Conservation (phyloP, 179 eudicot genomes). For the Spinacia oleracea region DNA sequence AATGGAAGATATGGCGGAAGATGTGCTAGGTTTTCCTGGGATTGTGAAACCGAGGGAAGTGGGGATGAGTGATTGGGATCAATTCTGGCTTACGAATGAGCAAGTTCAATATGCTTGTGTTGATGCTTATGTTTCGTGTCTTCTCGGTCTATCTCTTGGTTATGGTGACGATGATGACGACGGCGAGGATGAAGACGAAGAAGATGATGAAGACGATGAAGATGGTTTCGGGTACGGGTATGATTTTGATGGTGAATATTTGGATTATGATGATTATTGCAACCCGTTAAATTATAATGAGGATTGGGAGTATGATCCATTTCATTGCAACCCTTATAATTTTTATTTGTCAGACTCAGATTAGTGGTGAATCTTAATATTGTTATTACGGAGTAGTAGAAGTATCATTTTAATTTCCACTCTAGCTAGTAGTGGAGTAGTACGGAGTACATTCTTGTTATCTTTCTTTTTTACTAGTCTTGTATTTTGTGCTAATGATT, state of each 20-base stretch:
- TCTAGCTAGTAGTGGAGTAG: no score
- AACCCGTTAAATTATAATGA: slow-evolving; percentile 14
- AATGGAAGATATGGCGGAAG: slow-evolving; percentile 28
- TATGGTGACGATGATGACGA: neutral
- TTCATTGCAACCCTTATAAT: neutral
- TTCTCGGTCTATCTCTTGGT: neutral
- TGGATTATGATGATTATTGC: slow-evolving; percentile 18
- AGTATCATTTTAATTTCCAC: no score
- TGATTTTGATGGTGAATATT: neutral
- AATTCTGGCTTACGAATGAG: slow-evolving; percentile 23
- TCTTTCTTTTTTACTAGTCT: no score
- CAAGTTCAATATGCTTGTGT: slow-evolving; percentile 49
- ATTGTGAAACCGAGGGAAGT: slow-evolving; percentile 32
- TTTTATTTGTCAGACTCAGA: slow-evolving; percentile 4
- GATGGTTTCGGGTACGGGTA: neutral
- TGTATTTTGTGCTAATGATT: no score
- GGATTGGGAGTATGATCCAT: slow-evolving; percentile 5
- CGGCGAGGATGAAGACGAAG: neutral
- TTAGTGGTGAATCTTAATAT: no score
- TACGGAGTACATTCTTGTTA: no score
- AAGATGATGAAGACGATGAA: neutral
- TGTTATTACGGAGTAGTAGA: no score
- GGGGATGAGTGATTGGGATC: slow-evolving; percentile 44
- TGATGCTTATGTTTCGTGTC: slow-evolving; percentile 36
- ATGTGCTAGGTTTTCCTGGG: slow-evolving; percentile 24